These are phyloP conservation scores for Trichoderma polysporum DNA, from an alignment of 2,329 filamentous ascomycete species.

Conservation along the genomic window DNA sequence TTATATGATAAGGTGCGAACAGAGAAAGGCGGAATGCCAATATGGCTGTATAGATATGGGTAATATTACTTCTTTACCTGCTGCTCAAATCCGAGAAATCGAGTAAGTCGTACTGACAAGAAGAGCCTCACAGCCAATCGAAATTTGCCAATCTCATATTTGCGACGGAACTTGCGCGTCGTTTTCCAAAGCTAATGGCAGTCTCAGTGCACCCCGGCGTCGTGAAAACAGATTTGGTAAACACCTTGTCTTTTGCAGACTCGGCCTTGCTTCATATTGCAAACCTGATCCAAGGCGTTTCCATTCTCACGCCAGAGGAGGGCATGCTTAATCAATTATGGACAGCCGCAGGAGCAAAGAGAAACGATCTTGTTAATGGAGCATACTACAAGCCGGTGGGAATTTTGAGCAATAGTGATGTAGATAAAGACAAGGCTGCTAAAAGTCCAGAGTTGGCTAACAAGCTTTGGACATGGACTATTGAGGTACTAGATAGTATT, in stretches of 20 bases:
- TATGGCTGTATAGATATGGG: constrained; percentile 25
- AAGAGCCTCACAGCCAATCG: constrained; percentile 29
- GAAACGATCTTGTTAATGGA: not conserved
- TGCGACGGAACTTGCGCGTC: constrained; percentile 29
- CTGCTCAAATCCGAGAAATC: not conserved
- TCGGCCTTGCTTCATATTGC: not conserved
- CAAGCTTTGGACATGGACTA: not conserved
- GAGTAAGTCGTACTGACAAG: not conserved
- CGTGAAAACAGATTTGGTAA: constrained; percentile 31
- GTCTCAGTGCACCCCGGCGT: constrained; percentile 32
- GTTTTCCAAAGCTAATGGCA: constrained; percentile 28
- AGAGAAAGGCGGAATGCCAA: constrained; percentile 14
- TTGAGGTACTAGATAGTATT: not conserved
- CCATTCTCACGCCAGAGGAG: not conserved
- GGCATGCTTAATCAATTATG: not conserved
- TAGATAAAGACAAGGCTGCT: not conserved
- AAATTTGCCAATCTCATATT: constrained; percentile 36
- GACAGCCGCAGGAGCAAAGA: not conserved
- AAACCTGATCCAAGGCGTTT: not conserved
- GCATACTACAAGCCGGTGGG: not conserved
- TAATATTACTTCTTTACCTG: not conserved
- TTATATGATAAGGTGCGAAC: constrained; percentile 33
- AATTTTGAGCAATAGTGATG: not conserved
- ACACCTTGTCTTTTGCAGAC: not conserved
- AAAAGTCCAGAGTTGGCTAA: not conserved